A percentile compares a stretch with the other conserved stretches of the same genome.
phyloP scores from a whole-genome alignment of 257 asterid species.

The Paraleonurus japonicus region DNA sequence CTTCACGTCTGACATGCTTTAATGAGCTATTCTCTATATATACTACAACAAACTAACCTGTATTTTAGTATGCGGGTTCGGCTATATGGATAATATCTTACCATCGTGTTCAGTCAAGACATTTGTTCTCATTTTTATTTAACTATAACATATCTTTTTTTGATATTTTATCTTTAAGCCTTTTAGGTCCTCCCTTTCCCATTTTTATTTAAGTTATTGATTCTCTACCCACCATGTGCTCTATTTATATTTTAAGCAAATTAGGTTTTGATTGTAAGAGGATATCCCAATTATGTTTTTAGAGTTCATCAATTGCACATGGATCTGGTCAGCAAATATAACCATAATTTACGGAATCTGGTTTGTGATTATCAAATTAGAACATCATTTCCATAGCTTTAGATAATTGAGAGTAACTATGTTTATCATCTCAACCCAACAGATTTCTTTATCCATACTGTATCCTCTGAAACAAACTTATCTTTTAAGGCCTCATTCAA shows the following conservation, averaged over 20 bases:
- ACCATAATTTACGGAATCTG: neutral
- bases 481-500: neutral
- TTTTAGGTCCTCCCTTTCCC: neutral
- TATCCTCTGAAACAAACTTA: slow-evolving; percentile 9
- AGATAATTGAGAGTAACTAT: neutral
- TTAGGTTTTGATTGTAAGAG: neutral
- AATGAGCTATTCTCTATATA: neutral
- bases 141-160: neutral
- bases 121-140: neutral
- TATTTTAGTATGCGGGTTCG: neutral
- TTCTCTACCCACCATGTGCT: neutral
- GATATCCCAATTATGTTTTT: neutral
- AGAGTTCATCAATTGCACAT: neutral
- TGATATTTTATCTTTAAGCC: neutral
- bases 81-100: neutral
- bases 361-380: neutral
- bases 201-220: neutral
- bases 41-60: neutral
- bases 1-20: slow-evolving; percentile 11
- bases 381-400: neutral
- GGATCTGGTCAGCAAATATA: neutral
- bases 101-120: neutral
- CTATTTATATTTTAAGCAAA: neutral
- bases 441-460: neutral
- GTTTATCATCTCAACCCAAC: neutral